Percentiles rank a stretch among this genome's conserved stretches.
Evolutionary conservation across 2,329 filamentous ascomycete species (phyloP).

Genomic region (Pseudogymnoascus sp.): DNA sequence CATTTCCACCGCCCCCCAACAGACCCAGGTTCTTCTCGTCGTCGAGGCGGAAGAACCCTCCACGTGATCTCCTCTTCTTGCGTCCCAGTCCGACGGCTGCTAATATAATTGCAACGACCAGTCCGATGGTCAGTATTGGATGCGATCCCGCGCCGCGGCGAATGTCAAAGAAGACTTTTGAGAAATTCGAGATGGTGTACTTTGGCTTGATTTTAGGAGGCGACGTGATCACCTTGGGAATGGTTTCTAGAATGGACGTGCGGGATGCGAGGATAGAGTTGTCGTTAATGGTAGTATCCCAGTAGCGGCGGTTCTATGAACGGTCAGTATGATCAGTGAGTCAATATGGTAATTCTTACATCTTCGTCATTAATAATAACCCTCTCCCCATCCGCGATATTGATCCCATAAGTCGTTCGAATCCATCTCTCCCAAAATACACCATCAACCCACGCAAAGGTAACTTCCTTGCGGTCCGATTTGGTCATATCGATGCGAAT

Average conservation of each 20-base stretch:
- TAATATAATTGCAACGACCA: constrained; percentile 49
- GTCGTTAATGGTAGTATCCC: constrained; percentile 84
- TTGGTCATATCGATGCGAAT: constrained; percentile 89
- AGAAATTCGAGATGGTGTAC: constrained; percentile 64
- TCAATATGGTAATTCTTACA: constrained; percentile 47
- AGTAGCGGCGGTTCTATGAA: constrained; percentile 77
- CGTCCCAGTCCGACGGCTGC: constrained; percentile 46
- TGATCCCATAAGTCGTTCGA: constrained; percentile 86
- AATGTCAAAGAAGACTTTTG: constrained; percentile 64
- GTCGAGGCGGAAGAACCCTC: constrained; percentile 55
- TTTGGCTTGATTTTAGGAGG: constrained; percentile 64
- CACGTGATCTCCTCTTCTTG: constrained; percentile 45
- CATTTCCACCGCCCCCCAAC: constrained; percentile 44
- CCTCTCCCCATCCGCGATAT: constrained; percentile 75
- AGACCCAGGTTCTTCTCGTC: constrained; percentile 57
- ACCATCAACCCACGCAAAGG: constrained; percentile 95
- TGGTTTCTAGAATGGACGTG: constrained; percentile 31
- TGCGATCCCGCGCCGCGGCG: constrained; percentile 51
- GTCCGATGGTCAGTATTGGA: constrained; percentile 49
- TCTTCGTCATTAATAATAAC: constrained; percentile 97
- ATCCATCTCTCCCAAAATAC: constrained; percentile 98
- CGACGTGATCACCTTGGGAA: constrained; percentile 41
- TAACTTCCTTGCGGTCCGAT: constrained; percentile 77
- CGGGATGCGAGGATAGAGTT: constrained; percentile 84
- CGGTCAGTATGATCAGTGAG: constrained; percentile 29